Base-by-base conservation (phyloP, 768 basidiomycete species). In the Xanthoconium purpureum region DNA sequence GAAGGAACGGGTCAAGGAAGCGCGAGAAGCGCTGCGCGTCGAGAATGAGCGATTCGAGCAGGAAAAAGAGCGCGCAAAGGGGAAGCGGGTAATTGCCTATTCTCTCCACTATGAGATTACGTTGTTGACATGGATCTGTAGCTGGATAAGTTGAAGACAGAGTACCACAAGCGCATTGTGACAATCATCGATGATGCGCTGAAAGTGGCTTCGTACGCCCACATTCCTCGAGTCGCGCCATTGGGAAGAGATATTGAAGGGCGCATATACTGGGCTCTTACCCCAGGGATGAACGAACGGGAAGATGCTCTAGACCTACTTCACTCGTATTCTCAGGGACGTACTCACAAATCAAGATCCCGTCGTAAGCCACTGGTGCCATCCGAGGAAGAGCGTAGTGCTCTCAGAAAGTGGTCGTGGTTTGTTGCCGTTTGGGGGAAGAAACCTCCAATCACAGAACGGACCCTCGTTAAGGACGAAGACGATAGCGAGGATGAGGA, bases 351-450 rank as follows among this genome's bases (percentile, higher is more conserved):
- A 63, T 62, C 56, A 50, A 69, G 54, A 78, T 77, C 63, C 54
- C 71, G 51, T 58, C 79, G 68, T 63, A 79, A 73, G 63, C 74
- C 69, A 30, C 74, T 67, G 52, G 66, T 67, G 29, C 72, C 70
- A 32, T 77, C 76, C 9, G 69, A 73, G 32, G 81, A 81, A 14
- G 82, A 84, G n/a, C 74, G 84, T n/a, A 66, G 68, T 20, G 70
- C 74, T 35, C 69, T 86, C 68, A 78, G 68, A 55, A 77, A 80
- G 33, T 93, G 90, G 89, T 77, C 83, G 1, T 90, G 86, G 86
- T 87, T 89, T 66, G 63, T 93, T n/a, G 83, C 80, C 5, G 87
- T 90, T 1, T 88, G 83, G 80, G 89, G 89, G 1, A 80, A 71
- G 69, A 79, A 73, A 57, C 82, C 84, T 18, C 54, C 63, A 0